Evolutionary conservation across 495 filamentous ascomycete genomes (phyloP), one percentile per base, ranked within the genome.

Genomic region (Penicillium arizonense): DNA sequence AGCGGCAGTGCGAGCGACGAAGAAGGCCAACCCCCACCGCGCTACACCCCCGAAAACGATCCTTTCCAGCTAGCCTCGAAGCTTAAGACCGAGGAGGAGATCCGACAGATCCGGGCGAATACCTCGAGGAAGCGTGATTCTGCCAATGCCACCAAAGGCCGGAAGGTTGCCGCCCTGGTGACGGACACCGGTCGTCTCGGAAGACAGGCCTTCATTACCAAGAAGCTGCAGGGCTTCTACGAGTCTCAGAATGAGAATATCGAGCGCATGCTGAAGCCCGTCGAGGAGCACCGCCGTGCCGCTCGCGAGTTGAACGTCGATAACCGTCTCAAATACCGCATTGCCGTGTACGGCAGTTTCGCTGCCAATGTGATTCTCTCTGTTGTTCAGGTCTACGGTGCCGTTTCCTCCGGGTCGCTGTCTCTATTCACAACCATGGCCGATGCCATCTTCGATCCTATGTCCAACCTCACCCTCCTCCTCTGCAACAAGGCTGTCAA

Each of bases 361-460:
- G 80, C 75, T 3, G 94, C 91, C 39, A 98, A 97, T 64, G 63
- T 96, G 30, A 44, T 88, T 33, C 78, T 98, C 3, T 82, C 90
- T 6, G 71, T 80, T 6, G 76, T 98, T 4, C 94, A 98, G 61
- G 72, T 97, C 35, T 98, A 96, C 72, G 94, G 84, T 28, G 94
- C 94, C 44, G 80, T 87, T 30, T 85, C 89, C 1, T 96, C 91
- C 2, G 83, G 86, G 18, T 96, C 91, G 5, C 80, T 97, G 35
- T 97, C 93, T 5, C 83, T 98, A 44, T 96, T 97, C 77, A 96
- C 94, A 6, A 98, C 95, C 45, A 96, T 96, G 89, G 94, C 92
- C 32, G 94, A 98, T 70, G 87, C 93, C 21, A 80, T 98, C 57
- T 98, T 98, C 74, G 94, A 98, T 67, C 95, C 95, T 13, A 61